A percentile compares a stretch with the other conserved stretches of the same genome.
phyloP scores from a whole-genome alignment of 2,329 filamentous ascomycete species.

The Sclerotinia minor region DNA sequence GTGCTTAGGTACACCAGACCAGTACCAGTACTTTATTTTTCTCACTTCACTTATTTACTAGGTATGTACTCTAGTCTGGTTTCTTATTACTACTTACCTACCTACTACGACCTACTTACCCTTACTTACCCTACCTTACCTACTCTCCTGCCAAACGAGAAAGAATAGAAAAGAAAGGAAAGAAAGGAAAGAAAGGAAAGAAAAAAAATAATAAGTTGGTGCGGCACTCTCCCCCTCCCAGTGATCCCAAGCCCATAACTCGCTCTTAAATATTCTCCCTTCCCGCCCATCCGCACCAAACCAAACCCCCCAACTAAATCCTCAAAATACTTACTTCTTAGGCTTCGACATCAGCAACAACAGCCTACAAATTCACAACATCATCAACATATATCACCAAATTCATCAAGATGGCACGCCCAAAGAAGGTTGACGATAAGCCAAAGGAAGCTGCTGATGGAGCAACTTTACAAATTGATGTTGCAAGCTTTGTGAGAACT shows the following conservation, averaged over 20 bases:
- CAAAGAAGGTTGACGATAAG: constrained; percentile 45
- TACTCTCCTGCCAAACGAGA: background rate
- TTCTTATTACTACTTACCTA: background rate
- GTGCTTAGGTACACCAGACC: too few relatives aligned
- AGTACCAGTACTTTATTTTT: too few relatives aligned
- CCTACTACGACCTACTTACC: too few relatives aligned
- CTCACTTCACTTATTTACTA: background rate
- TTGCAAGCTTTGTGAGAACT: constrained; percentile 76
- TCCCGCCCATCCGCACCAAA: background rate
- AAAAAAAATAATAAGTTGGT: background rate
- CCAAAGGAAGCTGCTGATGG: constrained; percentile 30
- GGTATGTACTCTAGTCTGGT: too few relatives aligned
- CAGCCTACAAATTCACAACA: background rate
- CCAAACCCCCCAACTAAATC: background rate
- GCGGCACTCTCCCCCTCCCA: constrained; percentile 2
- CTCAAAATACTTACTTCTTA: constrained; percentile 4
- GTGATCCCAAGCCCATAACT: constrained; percentile 12
- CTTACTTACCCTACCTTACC: too few relatives aligned
- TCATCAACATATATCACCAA: background rate
- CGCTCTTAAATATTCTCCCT: background rate
- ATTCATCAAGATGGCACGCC: constrained; percentile 44
- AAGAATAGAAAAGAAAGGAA: background rate
- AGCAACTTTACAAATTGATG: constrained; percentile 53
- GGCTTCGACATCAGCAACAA: constrained; percentile 5
- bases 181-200: too few relatives aligned